Percentiles rank a stretch among this genome's conserved stretches.
Evolutionary conservation across 805 yeast genomes (phyloP).

Genomic region (Starmerella stigmatis): DNA sequence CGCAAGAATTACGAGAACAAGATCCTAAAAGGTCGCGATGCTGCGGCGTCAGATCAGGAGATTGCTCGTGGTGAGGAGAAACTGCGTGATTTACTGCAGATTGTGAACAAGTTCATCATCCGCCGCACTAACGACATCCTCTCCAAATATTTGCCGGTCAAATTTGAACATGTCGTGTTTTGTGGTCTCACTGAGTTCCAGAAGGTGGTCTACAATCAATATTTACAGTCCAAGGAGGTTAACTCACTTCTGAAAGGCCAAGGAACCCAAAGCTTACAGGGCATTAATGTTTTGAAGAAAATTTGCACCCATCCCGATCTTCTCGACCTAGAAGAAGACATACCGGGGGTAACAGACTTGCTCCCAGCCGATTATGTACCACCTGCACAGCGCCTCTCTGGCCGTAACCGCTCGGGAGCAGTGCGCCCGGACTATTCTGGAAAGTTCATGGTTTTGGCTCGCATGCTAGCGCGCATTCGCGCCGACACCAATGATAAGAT

Average conservation of each 20-base stretch:
- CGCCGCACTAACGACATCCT: constrained; percentile 91
- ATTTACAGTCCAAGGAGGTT: constrained; percentile 70
- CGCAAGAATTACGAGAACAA: constrained; percentile 72
- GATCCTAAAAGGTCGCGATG: constrained; percentile 79
- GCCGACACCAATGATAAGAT: constrained; percentile 86
- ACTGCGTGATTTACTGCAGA: constrained; percentile 53
- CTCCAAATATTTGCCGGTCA: constrained; percentile 87
- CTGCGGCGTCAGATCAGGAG: constrained; percentile 75
- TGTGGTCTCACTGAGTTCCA: constrained; percentile 77
- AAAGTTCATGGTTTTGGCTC: constrained; percentile 70
- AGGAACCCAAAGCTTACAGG: constrained; percentile 76
- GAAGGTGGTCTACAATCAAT: constrained; percentile 54
- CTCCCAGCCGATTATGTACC: constrained; percentile 67
- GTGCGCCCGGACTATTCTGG: constrained; percentile 78
- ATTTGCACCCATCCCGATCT: constrained; percentile 91
- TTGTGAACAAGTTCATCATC: constrained; percentile 84
- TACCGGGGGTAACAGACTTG: constrained; percentile 50
- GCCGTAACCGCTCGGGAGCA: constrained; percentile 50
- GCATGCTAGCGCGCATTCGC: constrained; percentile 69
- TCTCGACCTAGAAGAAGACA: constrained; percentile 61
- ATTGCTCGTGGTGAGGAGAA: constrained; percentile 57
- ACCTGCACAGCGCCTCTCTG: constrained; percentile 29
- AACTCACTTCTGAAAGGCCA: constrained; percentile 42
- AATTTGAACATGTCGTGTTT: constrained; percentile 94
- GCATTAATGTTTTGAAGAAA: constrained; percentile 80